phyloP scores from a whole-genome alignment of 768 basidiomycete species.

The Tephrocybe rancida region DNA sequence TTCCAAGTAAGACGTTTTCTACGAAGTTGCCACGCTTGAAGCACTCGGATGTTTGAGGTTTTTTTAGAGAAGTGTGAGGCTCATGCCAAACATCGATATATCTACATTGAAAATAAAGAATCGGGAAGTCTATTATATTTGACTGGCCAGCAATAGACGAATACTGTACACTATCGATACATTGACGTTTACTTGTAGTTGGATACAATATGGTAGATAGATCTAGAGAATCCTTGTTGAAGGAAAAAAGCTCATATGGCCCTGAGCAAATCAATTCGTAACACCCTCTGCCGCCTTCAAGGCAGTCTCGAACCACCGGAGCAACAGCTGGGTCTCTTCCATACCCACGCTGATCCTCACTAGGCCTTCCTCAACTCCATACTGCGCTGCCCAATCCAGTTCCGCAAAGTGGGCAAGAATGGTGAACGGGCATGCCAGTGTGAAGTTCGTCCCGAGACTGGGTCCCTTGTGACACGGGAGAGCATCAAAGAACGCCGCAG shows the following conservation, averaged over 20 bases:
- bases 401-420: constrained; percentile 90
- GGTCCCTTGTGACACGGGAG: constrained; percentile 89
- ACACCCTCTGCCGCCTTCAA: constrained; percentile 69
- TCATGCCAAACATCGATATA: no score
- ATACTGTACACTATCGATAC: constrained; percentile 7
- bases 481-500: constrained; percentile 82
- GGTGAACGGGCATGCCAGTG: constrained; percentile 91
- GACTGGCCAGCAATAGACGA: not conserved
- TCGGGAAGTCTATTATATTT: no score
- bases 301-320: constrained; percentile 63
- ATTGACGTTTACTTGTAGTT: constrained; percentile 35
- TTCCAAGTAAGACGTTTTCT: not conserved
- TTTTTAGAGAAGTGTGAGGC: no score
- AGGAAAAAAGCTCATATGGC: constrained; percentile 17
- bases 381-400: constrained; percentile 88
- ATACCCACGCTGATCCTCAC: constrained; percentile 92
- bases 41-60: no score
- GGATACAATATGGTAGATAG: constrained; percentile 37
- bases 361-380: constrained; percentile 81
- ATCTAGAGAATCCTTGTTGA: constrained; percentile 32
- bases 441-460: constrained; percentile 93
- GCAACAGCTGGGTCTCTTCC: constrained; percentile 66
- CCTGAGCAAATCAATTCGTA: not conserved
- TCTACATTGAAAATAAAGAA: no score
- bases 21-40: no score